Base-by-base conservation (phyloP, 176 grass and related monocot species). In the Ampelocalamus luodianensis region DNA sequence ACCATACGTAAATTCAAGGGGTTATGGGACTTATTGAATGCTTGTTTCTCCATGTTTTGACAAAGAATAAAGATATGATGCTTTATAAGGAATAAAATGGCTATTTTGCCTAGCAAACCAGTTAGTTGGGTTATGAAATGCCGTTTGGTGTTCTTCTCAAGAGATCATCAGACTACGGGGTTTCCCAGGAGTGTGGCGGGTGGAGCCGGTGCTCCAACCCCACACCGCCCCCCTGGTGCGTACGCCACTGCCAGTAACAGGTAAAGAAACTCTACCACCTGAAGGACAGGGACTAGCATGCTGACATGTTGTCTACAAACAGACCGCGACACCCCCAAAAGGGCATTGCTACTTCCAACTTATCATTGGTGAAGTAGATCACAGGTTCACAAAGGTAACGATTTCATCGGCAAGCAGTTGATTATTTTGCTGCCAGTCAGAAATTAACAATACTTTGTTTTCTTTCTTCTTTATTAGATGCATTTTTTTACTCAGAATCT, bases 381-480 rank as follows among this genome's bases (percentile, higher is more conserved):
- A 85, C 53, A 71, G 29, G 55, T 60, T 69, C 38, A 60, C 20
- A 78, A 8, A 85, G 40, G 44, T 61, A 38, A 38, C 69, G 10
- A 36, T 60, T 78, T 78, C 22, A 51, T 63, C 74, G 79, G 22
- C 53, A 78, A 71, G 74, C 40, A 71, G 27, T 60, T 48, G 22
- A 78, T 55, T 36, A 78, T 85, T 34, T 78, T 61, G 39, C 51
- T 71, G 39, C 20, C 20, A 36, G 36, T 23, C 40, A 71, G 65
- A 86, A 79, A 79, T 64, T 26, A 51, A 67, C 10, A 67, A 22
- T 5, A 66, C 23, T 79, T 48, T 5, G 6, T 48, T 50, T 46
- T 65, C 16, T 79, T 65, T 65, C 18, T 26, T 79, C 64, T 71
- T 59, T 38, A 68, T 10, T 76, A 51, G 22, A 77, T 48, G 27